A percentile compares a stretch with the other conserved stretches of the same genome.
These are phyloP conservation scores for Amylocarpus encephaloides DNA, from an alignment of 2,329 filamentous ascomycete species.

Conservation along the genomic window DNA sequence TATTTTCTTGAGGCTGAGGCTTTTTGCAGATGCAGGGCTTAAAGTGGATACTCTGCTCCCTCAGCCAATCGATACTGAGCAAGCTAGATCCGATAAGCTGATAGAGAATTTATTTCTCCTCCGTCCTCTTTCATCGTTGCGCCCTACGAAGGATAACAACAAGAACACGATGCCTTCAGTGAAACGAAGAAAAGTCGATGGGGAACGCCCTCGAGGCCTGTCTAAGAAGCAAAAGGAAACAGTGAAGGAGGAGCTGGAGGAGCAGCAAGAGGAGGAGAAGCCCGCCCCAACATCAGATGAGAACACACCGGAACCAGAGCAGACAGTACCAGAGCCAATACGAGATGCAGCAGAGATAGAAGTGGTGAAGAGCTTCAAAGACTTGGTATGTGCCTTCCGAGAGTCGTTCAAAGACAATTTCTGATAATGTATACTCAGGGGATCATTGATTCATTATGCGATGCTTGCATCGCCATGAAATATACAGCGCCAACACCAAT, in stretches of 20 bases:
- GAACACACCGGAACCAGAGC: slow-evolving; percentile 10
- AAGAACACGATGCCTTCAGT: slow-evolving; percentile 27
- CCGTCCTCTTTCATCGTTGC: neutral
- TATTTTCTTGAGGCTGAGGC: slow-evolving; percentile 20
- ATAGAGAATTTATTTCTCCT: slow-evolving; percentile 26
- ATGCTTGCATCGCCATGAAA: slow-evolving; percentile 75
- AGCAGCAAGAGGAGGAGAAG: neutral
- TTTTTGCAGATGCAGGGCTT: slow-evolving; percentile 11
- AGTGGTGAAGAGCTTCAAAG: slow-evolving; percentile 41
- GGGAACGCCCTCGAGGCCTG: slow-evolving; percentile 15
- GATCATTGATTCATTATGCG: slow-evolving; percentile 78
- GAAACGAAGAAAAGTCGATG: slow-evolving; percentile 30
- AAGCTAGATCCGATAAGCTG: slow-evolving; percentile 26
- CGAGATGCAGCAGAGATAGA: slow-evolving; percentile 17
- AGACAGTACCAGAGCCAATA: slow-evolving; percentile 15
- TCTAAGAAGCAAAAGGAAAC: slow-evolving; percentile 15
- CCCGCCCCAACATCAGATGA: slow-evolving; percentile 9
- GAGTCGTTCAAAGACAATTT: too few relatives aligned
- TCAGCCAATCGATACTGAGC: too few relatives aligned
- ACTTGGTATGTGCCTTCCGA: slow-evolving; percentile 33
- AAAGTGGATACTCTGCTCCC: neutral
- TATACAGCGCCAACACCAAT: slow-evolving; percentile 88
- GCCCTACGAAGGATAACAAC: neutral
- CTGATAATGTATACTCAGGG: slow-evolving; percentile 44
- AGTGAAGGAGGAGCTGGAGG: slow-evolving; percentile 1